Base-by-base conservation (phyloP, 108 stramenopile species). In the Mayamaea pseudoterrestris region DNA sequence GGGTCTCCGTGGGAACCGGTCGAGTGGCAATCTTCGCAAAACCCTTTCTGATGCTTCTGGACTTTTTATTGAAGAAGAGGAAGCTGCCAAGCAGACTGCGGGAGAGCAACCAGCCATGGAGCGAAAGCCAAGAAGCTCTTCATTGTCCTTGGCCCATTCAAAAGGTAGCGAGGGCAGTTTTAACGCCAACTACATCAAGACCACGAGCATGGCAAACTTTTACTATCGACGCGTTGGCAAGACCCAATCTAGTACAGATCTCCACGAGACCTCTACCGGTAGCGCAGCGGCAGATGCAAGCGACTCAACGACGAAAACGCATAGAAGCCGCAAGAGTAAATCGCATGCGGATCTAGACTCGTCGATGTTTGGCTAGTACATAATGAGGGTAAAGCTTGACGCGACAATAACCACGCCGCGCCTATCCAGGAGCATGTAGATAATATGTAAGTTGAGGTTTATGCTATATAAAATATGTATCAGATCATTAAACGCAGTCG, bases 171-270 rank as follows among this genome's bases (percentile, higher is more conserved):
- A 42, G n/a, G 27, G 41, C 53, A 54, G 20, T 3, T 28, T 41
- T 17, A 34, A 40, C 27, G 48, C 46, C 16, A 8, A 39, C 13
- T 87, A 87, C 37, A 42, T 85, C 60, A 93, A 93, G 62, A 83
- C 85, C 4, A 73, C 85, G n/a, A 65, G 52, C 41, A 93, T 93
- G 90, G 84, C 90, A 7, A 64, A 73, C 50, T 93, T 93, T 56
- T 93, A 93, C 44, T 93, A 93, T 47, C 72, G 83, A 6, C 24
- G 13, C n/a, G 27, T 27, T 45, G 44, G 44, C 13, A 27, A 45
- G n/a, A n/a, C n/a, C 26, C 26, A 45, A 14, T 13, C n/a, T 23
- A 27, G 22, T 24, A 23, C 44, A 9, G 44, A 20, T 27, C n/a
- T 20, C 28, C 22, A 13, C 17, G 27, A 42, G 41, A n/a, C 44